Conservation (phyloP, 176 grass and related monocot species). For the Juncus effusus region DNA sequence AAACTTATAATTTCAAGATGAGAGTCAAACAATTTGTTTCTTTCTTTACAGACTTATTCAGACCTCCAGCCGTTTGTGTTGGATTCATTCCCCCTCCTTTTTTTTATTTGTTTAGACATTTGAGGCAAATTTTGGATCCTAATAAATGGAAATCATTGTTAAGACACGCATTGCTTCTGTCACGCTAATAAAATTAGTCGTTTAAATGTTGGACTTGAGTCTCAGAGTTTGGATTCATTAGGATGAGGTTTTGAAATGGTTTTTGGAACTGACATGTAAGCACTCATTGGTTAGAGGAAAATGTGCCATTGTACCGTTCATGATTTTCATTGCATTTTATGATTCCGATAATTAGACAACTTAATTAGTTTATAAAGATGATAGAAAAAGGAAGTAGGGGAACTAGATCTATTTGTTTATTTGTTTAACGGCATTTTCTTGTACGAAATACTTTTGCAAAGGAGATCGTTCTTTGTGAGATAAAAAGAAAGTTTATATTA, state of each 20-base stretch:
- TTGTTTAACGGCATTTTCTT: no score
- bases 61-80: conserved; percentile 17
- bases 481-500: no score
- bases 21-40: conserved; percentile 24
- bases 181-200: neutral
- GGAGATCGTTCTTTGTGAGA: no score
- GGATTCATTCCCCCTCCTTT: conserved; percentile 1
- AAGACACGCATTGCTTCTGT: conserved; percentile 24
- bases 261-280: conserved; percentile 13
- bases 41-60: conserved; percentile 22
- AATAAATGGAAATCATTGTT: conserved; percentile 8
- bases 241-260: neutral
- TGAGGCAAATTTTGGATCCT: conserved; percentile 14
- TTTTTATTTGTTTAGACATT: conserved; percentile 1
- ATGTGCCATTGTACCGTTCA: conserved; percentile 5
- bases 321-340: conserved; percentile 18
- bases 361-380: no score
- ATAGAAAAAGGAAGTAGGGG: no score
- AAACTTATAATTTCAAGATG: no score
- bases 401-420: no score
- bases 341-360: neutral
- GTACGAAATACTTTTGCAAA: no score
- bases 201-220: conserved; percentile 7
- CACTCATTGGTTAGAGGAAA: neutral
- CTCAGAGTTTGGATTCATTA: conserved; percentile 22